Conservation (phyloP, 306 rosid genomes). For the Cucurbita moschata region DNA sequence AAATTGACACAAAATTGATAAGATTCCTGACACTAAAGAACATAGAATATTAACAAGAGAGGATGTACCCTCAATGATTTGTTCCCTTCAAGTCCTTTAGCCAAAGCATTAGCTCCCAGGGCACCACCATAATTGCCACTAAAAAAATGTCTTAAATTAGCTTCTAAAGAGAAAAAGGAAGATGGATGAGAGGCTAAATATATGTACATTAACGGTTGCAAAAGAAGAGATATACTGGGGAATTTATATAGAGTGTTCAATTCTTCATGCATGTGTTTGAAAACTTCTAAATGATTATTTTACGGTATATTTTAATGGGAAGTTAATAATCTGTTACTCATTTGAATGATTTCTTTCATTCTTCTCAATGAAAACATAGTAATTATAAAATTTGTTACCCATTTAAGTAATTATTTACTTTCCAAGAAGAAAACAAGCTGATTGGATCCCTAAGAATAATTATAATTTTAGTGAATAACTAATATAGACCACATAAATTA, state of each 20-base stretch:
- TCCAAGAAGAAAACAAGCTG: neutral
- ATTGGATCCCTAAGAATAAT: neutral
- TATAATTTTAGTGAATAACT: neutral
- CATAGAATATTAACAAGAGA: conserved; percentile 12
- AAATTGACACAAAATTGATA: neutral
- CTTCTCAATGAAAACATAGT: neutral
- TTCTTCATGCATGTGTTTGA: neutral
- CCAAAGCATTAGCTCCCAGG: conserved; percentile 88
- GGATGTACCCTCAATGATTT: conserved; percentile 68
- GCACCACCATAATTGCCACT: conserved; percentile 99
- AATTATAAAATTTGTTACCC: neutral
- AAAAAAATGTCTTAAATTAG: conserved; percentile 11
- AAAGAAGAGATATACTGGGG: neutral
- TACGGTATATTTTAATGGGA: neutral
- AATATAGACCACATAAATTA: neutral
- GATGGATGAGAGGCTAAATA: conserved; percentile 7
- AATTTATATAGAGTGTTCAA: neutral
- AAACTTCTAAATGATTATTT: neutral
- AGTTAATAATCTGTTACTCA: neutral
- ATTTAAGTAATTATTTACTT: neutral
- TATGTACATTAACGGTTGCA: neutral
- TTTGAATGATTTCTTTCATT: neutral
- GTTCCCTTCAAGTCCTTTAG: conserved; percentile 87
- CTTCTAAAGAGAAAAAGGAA: conserved; percentile 10
- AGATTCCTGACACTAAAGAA: neutral